Conservation (phyloP, 164 flowering plant species). For the Tetracentron sinense region DNA sequence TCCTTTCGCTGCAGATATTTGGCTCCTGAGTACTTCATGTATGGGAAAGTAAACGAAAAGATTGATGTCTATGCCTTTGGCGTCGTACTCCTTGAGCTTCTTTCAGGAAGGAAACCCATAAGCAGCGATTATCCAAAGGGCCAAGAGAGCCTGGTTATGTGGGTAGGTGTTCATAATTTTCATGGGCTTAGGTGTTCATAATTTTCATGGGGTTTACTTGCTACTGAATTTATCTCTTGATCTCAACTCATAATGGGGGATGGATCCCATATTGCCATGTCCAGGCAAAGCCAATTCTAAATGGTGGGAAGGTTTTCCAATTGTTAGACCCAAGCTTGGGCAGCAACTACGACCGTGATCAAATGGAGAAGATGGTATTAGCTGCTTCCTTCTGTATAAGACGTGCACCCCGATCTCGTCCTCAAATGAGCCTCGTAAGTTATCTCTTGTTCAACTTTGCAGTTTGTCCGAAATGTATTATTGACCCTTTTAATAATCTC, state of each 20-base stretch:
- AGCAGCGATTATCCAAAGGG: constrained; percentile 70
- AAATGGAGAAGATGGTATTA: constrained; percentile 70
- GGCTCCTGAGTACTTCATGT: constrained; percentile 99
- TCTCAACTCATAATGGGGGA: neutral
- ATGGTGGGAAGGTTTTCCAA: constrained; percentile 45
- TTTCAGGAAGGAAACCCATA: constrained; percentile 92
- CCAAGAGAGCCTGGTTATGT: constrained; percentile 89
- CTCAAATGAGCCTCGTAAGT: constrained; percentile 73
- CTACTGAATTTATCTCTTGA: constrained; percentile 9
- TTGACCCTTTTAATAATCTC: neutral
- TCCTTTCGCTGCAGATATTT: constrained; percentile 56
- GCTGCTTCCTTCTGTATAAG: constrained; percentile 81
- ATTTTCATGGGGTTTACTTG: neutral
- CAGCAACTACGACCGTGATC: constrained; percentile 43
- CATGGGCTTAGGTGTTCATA: no score
- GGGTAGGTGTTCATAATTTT: no score
- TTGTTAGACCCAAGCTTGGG: constrained; percentile 68
- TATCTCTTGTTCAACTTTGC: neutral
- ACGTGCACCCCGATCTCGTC: constrained; percentile 67
- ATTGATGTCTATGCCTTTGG: constrained; percentile 94
- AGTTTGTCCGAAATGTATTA: neutral
- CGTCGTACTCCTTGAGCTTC: constrained; percentile 92
- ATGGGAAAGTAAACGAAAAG: constrained; percentile 82
- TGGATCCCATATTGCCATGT: constrained; percentile 11
- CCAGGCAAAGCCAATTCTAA: constrained; percentile 78